phyloP scores from a whole-genome alignment of 2,329 filamentous ascomycete genomes.

The Magnaporthiopsis rhizophila region DNA sequence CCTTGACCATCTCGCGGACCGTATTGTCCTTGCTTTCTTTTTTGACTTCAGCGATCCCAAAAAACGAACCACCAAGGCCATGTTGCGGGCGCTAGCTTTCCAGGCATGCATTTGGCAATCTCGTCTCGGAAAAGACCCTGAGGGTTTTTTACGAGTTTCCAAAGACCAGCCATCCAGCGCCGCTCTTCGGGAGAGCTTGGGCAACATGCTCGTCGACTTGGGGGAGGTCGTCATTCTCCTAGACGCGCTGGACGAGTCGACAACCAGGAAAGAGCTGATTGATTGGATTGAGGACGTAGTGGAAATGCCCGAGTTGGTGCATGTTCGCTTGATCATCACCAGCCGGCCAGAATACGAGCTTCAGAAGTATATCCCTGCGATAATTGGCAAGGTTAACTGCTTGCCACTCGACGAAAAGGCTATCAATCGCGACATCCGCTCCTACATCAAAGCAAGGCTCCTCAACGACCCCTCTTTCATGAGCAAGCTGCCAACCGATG shows the following conservation, averaged over 20 bases:
- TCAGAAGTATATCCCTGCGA: background rate
- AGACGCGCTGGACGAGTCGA: background rate
- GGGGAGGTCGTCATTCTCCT: background rate
- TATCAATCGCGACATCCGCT: background rate
- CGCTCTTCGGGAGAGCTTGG: background rate
- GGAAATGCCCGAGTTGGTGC: too few species aligned
- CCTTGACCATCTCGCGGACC: background rate
- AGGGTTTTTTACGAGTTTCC: too few species aligned
- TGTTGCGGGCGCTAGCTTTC: background rate
- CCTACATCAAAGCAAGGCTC: background rate
- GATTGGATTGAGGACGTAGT: background rate
- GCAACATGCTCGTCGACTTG: background rate
- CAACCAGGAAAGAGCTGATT: background rate
- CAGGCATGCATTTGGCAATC: background rate
- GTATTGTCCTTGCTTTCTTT: background rate
- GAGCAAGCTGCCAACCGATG: background rate
- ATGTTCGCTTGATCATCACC: background rate
- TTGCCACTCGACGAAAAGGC: background rate
- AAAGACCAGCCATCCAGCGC: background rate
- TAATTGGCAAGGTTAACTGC: background rate
- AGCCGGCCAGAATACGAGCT: conserved; percentile 1
- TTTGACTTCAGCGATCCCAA: background rate
- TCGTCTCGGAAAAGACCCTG: too few species aligned
- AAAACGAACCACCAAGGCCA: background rate
- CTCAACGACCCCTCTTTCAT: background rate